Conservation (phyloP, 768 basidiomycete species). For the Leccinum aurantiacum region DNA sequence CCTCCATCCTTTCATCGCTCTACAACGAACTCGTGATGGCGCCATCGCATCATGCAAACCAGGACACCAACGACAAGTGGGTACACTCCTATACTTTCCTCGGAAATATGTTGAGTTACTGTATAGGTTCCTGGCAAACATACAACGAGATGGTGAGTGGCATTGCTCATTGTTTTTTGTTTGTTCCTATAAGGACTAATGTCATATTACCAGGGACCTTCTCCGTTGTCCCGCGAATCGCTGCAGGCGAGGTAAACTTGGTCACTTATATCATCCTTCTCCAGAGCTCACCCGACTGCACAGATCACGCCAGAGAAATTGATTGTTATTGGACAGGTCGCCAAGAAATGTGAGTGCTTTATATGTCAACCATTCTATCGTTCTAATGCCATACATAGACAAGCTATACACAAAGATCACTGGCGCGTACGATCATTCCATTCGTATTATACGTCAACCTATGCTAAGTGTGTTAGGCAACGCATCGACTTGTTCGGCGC, state of each 20-base stretch:
- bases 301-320: conserved; percentile 63
- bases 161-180: not conserved
- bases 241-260: conserved; percentile 57
- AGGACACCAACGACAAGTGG: conserved; percentile 65
- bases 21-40: conserved; percentile 68
- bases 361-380: not conserved
- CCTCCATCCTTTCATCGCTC: conserved; percentile 44
- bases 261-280: not conserved
- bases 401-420: conserved; percentile 65
- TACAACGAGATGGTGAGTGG: conserved; percentile 57
- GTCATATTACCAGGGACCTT: conserved; percentile 47
- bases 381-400: conserved; percentile 29
- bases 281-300: not conserved
- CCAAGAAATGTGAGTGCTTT: conserved; percentile 51
- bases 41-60: conserved; percentile 62
- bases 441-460: not conserved
- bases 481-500: conserved; percentile 75
- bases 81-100: not conserved
- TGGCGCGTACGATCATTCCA: conserved; percentile 30
- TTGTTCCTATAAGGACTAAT: not conserved
- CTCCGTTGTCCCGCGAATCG: conserved; percentile 68
- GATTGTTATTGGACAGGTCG: conserved; percentile 61
- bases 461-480: conserved; percentile 38
- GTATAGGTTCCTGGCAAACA: conserved; percentile 60
- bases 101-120: not conserved